Evolutionary conservation across 495 filamentous ascomycete species (phyloP).

Genomic region (Neurospora tetrasperma): DNA sequence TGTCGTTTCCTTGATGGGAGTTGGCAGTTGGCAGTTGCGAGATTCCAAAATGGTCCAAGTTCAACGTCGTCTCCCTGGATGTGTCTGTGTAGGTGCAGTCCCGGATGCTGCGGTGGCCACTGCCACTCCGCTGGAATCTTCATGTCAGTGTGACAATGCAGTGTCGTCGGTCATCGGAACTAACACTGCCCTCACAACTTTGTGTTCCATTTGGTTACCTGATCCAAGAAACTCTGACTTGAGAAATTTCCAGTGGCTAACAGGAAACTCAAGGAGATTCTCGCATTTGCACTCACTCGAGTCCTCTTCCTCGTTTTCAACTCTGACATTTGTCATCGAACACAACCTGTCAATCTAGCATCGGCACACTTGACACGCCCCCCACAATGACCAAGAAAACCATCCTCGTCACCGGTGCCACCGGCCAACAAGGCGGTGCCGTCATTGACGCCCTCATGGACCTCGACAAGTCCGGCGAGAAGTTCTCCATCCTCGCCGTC

Average conservation of each 20-base stretch:
- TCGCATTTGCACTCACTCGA: neutral
- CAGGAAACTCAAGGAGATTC: neutral
- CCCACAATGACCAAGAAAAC: constrained; percentile 21
- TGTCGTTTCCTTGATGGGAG: neutral
- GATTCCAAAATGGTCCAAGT: neutral
- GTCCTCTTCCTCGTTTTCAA: neutral
- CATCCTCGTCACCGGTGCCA: constrained; percentile 60
- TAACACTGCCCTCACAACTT: neutral
- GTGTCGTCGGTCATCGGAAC: neutral
- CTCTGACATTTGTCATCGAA: neutral
- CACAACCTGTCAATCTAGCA: constrained; percentile 6
- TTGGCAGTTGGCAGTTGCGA: neutral
- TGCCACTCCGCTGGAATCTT: neutral
- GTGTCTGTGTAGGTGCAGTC: neutral
- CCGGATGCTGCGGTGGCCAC: neutral
- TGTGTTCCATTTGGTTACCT: no score
- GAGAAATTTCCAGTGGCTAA: neutral
- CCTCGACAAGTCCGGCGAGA: neutral
- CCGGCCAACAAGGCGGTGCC: constrained; percentile 56
- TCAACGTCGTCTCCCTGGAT: neutral
- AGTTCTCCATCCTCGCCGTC: constrained; percentile 48
- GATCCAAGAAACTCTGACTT: no score
- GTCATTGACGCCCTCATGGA: constrained; percentile 46
- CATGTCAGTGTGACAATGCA: neutral
- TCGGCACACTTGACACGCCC: neutral